Conservation (phyloP, 169 alveolate genomes). For the Eimeria acervulina region DNA sequence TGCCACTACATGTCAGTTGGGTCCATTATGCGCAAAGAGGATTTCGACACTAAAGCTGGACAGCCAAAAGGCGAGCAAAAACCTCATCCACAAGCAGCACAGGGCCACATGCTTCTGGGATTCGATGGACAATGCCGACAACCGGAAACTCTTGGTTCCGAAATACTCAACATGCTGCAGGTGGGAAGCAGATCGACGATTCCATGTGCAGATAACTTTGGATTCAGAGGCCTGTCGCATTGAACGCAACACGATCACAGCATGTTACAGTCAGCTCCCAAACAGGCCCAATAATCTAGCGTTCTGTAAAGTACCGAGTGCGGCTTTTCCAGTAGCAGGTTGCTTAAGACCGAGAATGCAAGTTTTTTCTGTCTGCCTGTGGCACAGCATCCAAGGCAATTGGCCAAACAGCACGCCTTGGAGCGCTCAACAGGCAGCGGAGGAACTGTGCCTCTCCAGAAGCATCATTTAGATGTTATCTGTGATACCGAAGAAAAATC, state of each 20-base stretch:
- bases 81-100: neutral
- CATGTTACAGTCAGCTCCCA: neutral
- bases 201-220: neutral
- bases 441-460: slow-evolving; percentile 33
- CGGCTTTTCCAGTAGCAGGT: neutral
- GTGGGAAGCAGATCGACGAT: neutral
- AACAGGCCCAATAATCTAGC: neutral
- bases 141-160: slow-evolving; percentile 50
- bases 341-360: neutral
- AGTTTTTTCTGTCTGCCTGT: neutral
- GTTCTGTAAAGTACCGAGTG: neutral
- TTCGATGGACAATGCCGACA: slow-evolving; percentile 63
- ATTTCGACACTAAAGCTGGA: slow-evolving; percentile 8
- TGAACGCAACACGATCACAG: neutral
- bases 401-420: slow-evolving; percentile 75
- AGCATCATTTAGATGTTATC: slow-evolving; percentile 67
- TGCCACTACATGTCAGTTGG: slow-evolving; percentile 58
- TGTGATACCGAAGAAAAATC: slow-evolving; percentile 55
- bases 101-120: slow-evolving; percentile 62
- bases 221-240: neutral
- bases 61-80: neutral
- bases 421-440: slow-evolving; percentile 77
- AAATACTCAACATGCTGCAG: slow-evolving; percentile 63
- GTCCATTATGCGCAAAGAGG: slow-evolving; percentile 74
- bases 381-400: slow-evolving; percentile 65